Base-by-base conservation (phyloP, 441 rosid genomes). In the Erodium trifolium region DNA sequence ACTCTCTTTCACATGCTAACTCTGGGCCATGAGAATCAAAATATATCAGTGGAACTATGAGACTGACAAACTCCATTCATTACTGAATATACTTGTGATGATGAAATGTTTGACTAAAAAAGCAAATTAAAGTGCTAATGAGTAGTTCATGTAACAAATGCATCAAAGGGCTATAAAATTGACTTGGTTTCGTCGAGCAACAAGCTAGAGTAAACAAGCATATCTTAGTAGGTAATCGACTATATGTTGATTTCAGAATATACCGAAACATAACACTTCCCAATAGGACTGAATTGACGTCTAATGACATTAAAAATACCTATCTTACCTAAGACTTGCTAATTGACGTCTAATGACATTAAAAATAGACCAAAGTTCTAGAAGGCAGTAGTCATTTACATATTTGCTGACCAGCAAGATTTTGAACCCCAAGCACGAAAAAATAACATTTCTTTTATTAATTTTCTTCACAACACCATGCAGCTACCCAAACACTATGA, bases 1-100 rank as follows among this genome's bases (percentile, higher is more conserved):
- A 91, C 75, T 91, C 99, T 80, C 88, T 85, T 71, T 93, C 96
- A 65, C 96, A 93, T 70, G 91, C 85, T 74, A 93, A 68, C 74
- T 88, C 96, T 91, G 71, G 47, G 66, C 47, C 78, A 71, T 27
- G 67, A 63, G 55, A 17, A 75, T 12, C 3, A 37, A 57, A 67
- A 62, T 34, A 57, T 57, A 57, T 57, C 63, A 57, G 23, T 57
- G 63, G 62, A 57, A 57, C 27, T 57, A 57, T 18, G 23, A 57
- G 63, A 17, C 29, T 18, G 19, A 18, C 63, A 57, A 57, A 18
- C 10, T 57, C 19, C 3, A 34, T 34, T 34, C 37, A 34, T 34
- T 34, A 5, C 37, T 34, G 5, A 34, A 34, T 34, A 34, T 34
- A 34, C 37, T 34, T 34, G 5, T 34, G 37, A 3, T 34, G 5